Evolutionary conservation across 371 early-diverging fungal genomes (phyloP), one percentile per base, ranked within the genome.

Genomic region (Mortierella sp.): DNA sequence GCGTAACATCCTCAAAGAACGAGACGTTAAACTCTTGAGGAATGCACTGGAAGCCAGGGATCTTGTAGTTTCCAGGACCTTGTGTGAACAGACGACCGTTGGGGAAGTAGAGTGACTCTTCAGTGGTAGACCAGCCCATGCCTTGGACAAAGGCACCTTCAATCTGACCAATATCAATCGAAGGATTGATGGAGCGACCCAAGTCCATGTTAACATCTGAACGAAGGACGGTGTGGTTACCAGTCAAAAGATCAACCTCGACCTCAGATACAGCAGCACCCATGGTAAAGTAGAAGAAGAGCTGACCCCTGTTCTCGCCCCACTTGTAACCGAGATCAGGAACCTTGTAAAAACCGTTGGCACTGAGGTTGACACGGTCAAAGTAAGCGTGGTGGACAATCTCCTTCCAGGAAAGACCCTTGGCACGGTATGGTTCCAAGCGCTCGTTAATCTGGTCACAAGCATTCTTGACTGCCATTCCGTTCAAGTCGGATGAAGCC

Each of bases 101-200:
- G 10, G 92, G 90, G 67, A 83, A 89, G 73, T 87, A 86, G 39
- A 94, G 83, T 26, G 90, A 87, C 80, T 95, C 94, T 73, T 95
- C 95, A 16, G 91, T 86, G 5, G 95, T 94, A 9, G 86, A 84
- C 92, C 90, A 93, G 1, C 95, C 94, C 52, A 88, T 85, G 26
- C 95, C 95, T 76, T 94, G 94, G 2, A 90, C 83, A 81, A 93
- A 94, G 9, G 94, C 95, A 22, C 95, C 95, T 80, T 95, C 95
- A 72, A 95, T 94, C 79, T 94, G 94, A 8, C 95, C 95, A 54
- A 94, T 84, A 74, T 95, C 95, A 55, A 94, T 89, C 30, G 93
- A 91, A 40, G 92, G 92, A 83, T 95, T 94, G 58, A 94, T 87
- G 43, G 90, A 89, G 51, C 87, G 84, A 54, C 94, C 94, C 65